Evolutionary conservation across 306 rosid species (phyloP).

Genomic region (Vigna mungo): DNA sequence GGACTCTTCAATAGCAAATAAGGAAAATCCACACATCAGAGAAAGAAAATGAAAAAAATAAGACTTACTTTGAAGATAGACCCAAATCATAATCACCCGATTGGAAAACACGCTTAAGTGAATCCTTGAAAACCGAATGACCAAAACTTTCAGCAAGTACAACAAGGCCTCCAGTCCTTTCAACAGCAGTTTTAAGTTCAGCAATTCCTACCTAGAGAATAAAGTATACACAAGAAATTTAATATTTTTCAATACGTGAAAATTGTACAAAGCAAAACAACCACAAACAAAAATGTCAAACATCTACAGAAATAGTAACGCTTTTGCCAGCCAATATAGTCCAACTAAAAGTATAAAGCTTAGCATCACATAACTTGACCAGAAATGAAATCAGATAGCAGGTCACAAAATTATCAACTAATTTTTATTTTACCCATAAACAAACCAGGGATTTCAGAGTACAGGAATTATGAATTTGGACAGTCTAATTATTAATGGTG

Average conservation of each 20-base stretch:
- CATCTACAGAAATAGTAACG: slow-evolving; percentile 10
- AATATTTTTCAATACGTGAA: slow-evolving; percentile 36
- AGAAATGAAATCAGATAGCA: slow-evolving; percentile 33
- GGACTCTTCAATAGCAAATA: not conserved
- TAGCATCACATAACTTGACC: slow-evolving; percentile 25
- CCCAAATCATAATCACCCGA: slow-evolving; percentile 84
- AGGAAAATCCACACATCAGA: slow-evolving; percentile 19
- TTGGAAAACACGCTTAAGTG: slow-evolving; percentile 81
- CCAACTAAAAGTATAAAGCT: slow-evolving; percentile 21
- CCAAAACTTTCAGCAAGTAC: slow-evolving; percentile 99
- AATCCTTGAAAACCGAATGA: slow-evolving; percentile 88
- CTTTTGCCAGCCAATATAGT: slow-evolving; percentile 31
- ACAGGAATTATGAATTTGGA: slow-evolving; percentile 16
- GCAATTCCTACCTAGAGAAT: slow-evolving; percentile 89
- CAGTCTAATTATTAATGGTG: slow-evolving; percentile 19
- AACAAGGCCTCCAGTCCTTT: slow-evolving; percentile 95
- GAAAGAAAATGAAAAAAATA: slow-evolving; percentile 29
- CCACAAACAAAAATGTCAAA: slow-evolving; percentile 9
- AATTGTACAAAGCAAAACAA: slow-evolving; percentile 25
- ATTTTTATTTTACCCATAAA: slow-evolving; percentile 9
- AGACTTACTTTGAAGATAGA: slow-evolving; percentile 84
- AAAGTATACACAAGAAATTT: slow-evolving; percentile 35
- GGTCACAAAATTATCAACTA: slow-evolving; percentile 4
- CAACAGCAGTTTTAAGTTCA: slow-evolving; percentile 93
- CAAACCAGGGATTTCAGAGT: slow-evolving; percentile 19